These are phyloP conservation scores for Adansonia digitata DNA, from an alignment of 345 rosid species.

Conservation along the genomic window DNA sequence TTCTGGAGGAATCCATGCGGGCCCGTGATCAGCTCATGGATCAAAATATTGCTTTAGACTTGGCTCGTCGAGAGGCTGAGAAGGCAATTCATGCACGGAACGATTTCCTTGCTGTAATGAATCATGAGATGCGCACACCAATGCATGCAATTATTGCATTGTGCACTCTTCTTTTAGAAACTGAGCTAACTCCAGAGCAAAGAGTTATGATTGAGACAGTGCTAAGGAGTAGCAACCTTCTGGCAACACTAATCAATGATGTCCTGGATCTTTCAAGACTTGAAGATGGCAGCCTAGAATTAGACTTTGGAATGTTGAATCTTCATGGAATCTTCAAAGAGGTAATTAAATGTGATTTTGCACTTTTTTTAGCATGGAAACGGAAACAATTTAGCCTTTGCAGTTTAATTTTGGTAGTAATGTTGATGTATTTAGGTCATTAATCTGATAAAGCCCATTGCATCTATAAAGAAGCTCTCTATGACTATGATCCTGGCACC, in stretches of 20 bases:
- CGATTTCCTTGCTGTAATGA: conserved; percentile 94
- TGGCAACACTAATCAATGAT: conserved; percentile 79
- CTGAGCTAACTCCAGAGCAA: conserved; percentile 72
- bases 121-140: conserved; percentile 96
- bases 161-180: conserved; percentile 84
- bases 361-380: not conserved
- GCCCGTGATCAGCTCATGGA: conserved; percentile 84
- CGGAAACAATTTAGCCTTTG: not conserved
- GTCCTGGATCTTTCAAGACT: conserved; percentile 87
- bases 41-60: conserved; percentile 73
- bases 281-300: conserved; percentile 88
- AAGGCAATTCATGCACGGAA: conserved; percentile 85
- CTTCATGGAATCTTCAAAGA: conserved; percentile 66
- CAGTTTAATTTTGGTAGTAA: not conserved
- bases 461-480: conserved; percentile 70
- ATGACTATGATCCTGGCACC: conserved; percentile 56
- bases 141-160: conserved; percentile 85
- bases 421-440: conserved; percentile 42
- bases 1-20: conserved; percentile 85
- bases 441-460: conserved; percentile 69
- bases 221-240: conserved; percentile 84
- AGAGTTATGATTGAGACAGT: conserved; percentile 85
- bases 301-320: conserved; percentile 56
- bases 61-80: conserved; percentile 90
- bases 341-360: conserved; percentile 36